Evolutionary conservation across 1,139 yeast genomes (phyloP), one percentile per base, ranked within the genome.

Genomic region (Taphrina betulina): DNA sequence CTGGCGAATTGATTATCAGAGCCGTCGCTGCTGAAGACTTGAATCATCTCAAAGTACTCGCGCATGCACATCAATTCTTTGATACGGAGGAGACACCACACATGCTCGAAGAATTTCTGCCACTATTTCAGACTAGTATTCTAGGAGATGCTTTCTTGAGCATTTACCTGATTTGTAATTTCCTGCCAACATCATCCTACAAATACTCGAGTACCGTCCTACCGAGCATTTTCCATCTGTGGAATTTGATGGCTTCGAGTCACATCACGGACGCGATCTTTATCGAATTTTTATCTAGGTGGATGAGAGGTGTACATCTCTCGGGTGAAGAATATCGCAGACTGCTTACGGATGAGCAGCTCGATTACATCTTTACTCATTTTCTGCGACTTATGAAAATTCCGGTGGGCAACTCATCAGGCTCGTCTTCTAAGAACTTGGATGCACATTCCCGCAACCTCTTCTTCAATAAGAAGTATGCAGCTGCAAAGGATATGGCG

Each of bases 211-310:
- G 5, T 71, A 79, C 61, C 82, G 82, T 63, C 65, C 28, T 83
- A 14, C 81, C 90, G 0, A 72, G 89, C 1, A 68, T 87, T 16
- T 87, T 86, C 64, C 81, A 85, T 63, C 70, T 87, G 57, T 89
- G 96, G 96, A 67, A 77, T 2, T 78, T 83, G 36, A 74, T 81
- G 12, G 75, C 78, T 45, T 76, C 80, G 43, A 76, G 80, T 12
- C 73, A 80, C 2, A 78, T 79, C 10, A 77, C 82, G 50, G 95
- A 87, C 62, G 75, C 82, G 17, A 85, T 82, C 63, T 66, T 87
- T 56, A 75, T 89, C 12, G 80, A 84, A 14, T 71, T 87, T 22
- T 69, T 87, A 45, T 86, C 94, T 1, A 76, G 80, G 23, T 72
- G 84, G 14, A 77, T 87, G 0, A 77, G 79, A 64, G 76, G 68